Evolutionary conservation across 805 yeast species (phyloP), one percentile per base, ranked within the genome.

Genomic region (Nakazawaea wyomingensis): DNA sequence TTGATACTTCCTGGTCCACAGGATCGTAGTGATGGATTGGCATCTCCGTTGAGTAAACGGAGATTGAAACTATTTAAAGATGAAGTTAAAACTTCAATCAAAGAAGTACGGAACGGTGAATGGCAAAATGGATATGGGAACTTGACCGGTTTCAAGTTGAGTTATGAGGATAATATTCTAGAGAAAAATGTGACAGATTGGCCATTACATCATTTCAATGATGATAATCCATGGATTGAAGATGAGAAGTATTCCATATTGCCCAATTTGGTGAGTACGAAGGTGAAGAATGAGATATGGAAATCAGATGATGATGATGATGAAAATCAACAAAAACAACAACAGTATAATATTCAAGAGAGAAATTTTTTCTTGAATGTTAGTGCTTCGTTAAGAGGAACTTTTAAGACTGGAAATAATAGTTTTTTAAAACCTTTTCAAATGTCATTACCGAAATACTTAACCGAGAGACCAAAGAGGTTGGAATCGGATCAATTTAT

Each of bases 91-190:
- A 47, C 50, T 50, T 50, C 69, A 56, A 41, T 62, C 19, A 48
- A 57, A 2, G 54, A 59, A 1, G 58, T 82, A 48, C 11, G 62
- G 68, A 30, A 57, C 74, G 34, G 20, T 26, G 67, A 72, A 1
- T 81, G 72, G 56, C 43, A 55, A 16, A 47, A 61, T 4, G 87
- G 85, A 5, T 81, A 80, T 55, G 84, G 85, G 1, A 82, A 85
- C 52, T 58, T 86, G 13, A 83, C 93, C 0, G 96, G 96, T 3
- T 76, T 82, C 45, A 71, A 69, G 52, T 60, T 82, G 27, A 76
- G 87, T 24, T 86, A 85, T 51, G 65, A 69, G 8, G 95, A 83
- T 59, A 71, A 68, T 13, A 17, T 71, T 1, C 57, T 64, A 4
- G 73, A 74, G 10, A 61, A 69, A 38, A 66, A 67, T 21, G 65